Conservation (phyloP, 495 filamentous ascomycete genomes). For the Hypoxylon fragiforme region DNA sequence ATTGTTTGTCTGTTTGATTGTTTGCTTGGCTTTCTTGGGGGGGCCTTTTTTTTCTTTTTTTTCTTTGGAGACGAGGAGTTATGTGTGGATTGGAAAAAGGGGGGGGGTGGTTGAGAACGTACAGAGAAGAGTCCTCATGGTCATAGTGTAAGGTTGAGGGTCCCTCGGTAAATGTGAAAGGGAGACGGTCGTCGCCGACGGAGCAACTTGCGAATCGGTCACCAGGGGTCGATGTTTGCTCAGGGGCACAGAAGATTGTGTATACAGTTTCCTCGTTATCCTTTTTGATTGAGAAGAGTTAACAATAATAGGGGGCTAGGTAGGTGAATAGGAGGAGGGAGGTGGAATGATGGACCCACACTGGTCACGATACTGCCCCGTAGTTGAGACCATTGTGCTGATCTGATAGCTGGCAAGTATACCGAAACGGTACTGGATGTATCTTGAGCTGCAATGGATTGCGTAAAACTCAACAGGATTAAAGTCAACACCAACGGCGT, state of each 20-base stretch:
- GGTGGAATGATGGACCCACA: slow-evolving; percentile 25
- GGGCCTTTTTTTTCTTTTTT: too few species aligned
- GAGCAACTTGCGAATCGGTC: slow-evolving; percentile 24
- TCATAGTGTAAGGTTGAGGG: slow-evolving; percentile 38
- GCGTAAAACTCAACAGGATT: slow-evolving; percentile 4
- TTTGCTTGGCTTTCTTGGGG: too few species aligned
- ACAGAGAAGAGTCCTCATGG: slow-evolving; percentile 13
- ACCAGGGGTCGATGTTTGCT: slow-evolving; percentile 32
- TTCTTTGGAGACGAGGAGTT: neutral
- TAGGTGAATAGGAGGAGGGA: neutral
- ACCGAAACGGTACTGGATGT: slow-evolving; percentile 41
- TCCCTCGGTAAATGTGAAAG: slow-evolving; percentile 46
- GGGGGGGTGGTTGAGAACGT: neutral
- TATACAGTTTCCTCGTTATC: slow-evolving; percentile 40
- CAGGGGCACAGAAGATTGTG: slow-evolving; percentile 48
- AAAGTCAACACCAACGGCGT: neutral
- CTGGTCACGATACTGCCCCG: slow-evolving; percentile 44
- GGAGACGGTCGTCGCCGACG: slow-evolving; percentile 13
- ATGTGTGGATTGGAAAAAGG: neutral
- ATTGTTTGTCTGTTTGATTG: too few species aligned
- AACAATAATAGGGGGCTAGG: neutral
- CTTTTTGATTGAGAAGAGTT: slow-evolving; percentile 13
- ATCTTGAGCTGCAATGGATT: slow-evolving; percentile 8
- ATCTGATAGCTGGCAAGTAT: slow-evolving; percentile 39
- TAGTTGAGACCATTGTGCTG: slow-evolving; percentile 36